Percentiles rank a stretch among this genome's conserved stretches.
Conservation (phyloP, 2,329 filamentous ascomycete species). For the Aureobasidium musti region DNA sequence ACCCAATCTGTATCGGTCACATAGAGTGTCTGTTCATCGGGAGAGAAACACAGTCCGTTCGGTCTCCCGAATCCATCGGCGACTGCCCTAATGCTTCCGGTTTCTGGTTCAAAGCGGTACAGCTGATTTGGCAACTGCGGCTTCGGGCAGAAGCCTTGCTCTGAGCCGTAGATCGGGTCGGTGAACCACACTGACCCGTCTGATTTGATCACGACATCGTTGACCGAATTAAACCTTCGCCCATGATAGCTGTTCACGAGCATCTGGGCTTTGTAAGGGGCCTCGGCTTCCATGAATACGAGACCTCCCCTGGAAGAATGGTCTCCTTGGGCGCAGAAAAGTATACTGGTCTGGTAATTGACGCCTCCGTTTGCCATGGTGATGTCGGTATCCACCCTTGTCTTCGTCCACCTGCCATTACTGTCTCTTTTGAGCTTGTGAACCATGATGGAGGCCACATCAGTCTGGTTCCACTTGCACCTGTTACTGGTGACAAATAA, state of each 20-base stretch:
- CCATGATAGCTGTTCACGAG: conserved; percentile 63
- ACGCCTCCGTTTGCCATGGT: conserved; percentile 55
- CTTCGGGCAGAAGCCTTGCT: conserved; percentile 57
- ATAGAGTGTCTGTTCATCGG: conserved; percentile 54
- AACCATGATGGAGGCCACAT: conserved; percentile 36
- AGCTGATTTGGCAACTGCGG: conserved; percentile 59
- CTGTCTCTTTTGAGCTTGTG: conserved; percentile 34
- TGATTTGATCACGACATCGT: conserved; percentile 58
- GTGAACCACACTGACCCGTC: conserved; percentile 43
- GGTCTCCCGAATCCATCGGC: conserved; percentile 58
- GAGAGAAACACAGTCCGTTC: conserved; percentile 60
- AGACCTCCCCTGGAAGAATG: conserved; percentile 34
- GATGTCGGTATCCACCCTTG: conserved; percentile 39
- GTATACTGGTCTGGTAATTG: conserved; percentile 46
- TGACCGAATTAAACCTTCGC: conserved; percentile 61
- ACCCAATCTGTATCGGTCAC: conserved; percentile 57
- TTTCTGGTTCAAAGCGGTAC: conserved; percentile 57
- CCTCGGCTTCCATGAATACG: conserved; percentile 32
- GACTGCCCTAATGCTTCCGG: conserved; percentile 54
- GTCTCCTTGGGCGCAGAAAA: conserved; percentile 40
- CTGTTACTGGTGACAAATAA: conserved; percentile 49
- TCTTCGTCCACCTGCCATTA: conserved; percentile 32
- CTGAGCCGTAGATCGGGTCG: conserved; percentile 38
- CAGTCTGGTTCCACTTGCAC: conserved; percentile 27
- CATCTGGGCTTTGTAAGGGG: conserved; percentile 34